phyloP scores from a whole-genome alignment of 345 rosid species.

The Salix viminalis region DNA sequence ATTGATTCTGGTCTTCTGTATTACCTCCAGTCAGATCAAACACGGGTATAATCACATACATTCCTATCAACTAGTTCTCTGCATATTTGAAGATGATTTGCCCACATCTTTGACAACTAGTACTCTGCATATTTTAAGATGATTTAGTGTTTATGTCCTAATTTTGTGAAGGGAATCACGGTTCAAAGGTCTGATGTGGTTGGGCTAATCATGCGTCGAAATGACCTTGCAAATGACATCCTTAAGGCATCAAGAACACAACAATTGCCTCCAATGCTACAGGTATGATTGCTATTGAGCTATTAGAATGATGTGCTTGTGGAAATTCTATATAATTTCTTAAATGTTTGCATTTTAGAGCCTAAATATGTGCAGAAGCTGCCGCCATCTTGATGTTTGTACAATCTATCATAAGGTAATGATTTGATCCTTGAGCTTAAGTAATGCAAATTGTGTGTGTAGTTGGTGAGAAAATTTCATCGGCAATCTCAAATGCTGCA shows the following conservation, averaged over 20 bases:
- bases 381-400: slow-evolving; percentile 88
- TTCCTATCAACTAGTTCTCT: slow-evolving; percentile 4
- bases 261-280: slow-evolving; percentile 81
- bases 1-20: slow-evolving; percentile 83
- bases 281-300: slow-evolving; percentile 41
- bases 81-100: slow-evolving; percentile 12
- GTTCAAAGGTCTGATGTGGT: slow-evolving; percentile 83
- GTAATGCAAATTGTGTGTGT: neutral
- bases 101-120: neutral
- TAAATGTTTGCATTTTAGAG: slow-evolving; percentile 41
- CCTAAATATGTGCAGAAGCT: slow-evolving; percentile 73
- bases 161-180: slow-evolving; percentile 56
- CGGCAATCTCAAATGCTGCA: slow-evolving; percentile 27
- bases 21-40: slow-evolving; percentile 82
- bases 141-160: neutral
- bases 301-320: slow-evolving; percentile 1
- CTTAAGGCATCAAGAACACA: slow-evolving; percentile 66
- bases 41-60: slow-evolving; percentile 50
- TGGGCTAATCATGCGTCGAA: slow-evolving; percentile 91
- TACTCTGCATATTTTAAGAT: too few relatives aligned
- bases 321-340: slow-evolving; percentile 10
- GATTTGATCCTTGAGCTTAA: slow-evolving; percentile 16
- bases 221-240: slow-evolving; percentile 84
- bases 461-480: slow-evolving; percentile 1
- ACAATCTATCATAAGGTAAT: slow-evolving; percentile 88